phyloP scores from a whole-genome alignment of 805 yeast species.

The Dipodascopsis tothii region DNA sequence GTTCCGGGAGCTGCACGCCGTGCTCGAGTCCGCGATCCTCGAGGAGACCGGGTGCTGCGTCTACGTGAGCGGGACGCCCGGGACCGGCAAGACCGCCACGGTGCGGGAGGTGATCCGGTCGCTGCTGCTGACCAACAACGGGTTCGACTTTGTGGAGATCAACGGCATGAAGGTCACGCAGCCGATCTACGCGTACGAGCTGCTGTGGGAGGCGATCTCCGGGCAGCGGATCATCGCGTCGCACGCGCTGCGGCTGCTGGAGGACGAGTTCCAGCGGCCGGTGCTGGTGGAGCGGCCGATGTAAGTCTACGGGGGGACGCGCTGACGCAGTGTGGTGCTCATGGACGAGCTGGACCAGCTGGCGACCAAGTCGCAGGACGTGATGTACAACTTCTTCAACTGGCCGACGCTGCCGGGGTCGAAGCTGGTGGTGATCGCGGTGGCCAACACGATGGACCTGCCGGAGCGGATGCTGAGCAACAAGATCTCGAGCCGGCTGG shows the following conservation, averaged over 20 bases:
- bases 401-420: conserved; percentile 89
- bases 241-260: conserved; percentile 61
- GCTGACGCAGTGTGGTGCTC: conserved; percentile 61
- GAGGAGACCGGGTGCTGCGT: conserved; percentile 72
- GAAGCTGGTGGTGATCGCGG: conserved; percentile 77
- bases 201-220: conserved; percentile 68
- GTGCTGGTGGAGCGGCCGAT: conserved; percentile 18
- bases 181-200: conserved; percentile 76
- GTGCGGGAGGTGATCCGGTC: conserved; percentile 77
- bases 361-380: conserved; percentile 70
- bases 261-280: conserved; percentile 51
- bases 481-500: conserved; percentile 85
- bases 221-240: conserved; percentile 49
- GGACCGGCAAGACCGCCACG: conserved; percentile 95
- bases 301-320: conserved; percentile 7
- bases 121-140: conserved; percentile 40
- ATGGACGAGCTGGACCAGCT: conserved; percentile 92
- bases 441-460: conserved; percentile 94
- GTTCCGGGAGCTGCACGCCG: conserved; percentile 59
- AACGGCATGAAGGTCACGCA: conserved; percentile 80
- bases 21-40: conserved; percentile 63
- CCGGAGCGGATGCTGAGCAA: conserved; percentile 84
- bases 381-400: conserved; percentile 91
- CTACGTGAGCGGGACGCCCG: conserved; percentile 94
- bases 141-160: conserved; percentile 73